Base-by-base conservation (phyloP, 306 rosid genomes). In the Arachis hypogaea region DNA sequence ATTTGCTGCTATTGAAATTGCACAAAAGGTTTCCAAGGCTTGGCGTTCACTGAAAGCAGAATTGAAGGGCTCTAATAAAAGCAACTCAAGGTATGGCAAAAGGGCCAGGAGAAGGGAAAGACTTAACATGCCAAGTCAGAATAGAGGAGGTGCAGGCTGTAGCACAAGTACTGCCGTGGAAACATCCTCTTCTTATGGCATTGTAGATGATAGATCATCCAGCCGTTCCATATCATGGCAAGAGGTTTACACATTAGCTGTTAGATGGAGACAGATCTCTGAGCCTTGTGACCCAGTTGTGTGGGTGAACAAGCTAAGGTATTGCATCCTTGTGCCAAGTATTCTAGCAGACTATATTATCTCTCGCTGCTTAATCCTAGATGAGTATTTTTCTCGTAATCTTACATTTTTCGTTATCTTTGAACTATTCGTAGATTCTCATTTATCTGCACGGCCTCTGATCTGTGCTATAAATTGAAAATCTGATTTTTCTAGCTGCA, bases 71-170 rank as follows among this genome's bases (percentile, higher is more conserved):
- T 83, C 97, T 52, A 91, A 79, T 82, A 94, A 86, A 83, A 75
- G 83, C 75, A 85, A 84, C 66, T 78, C 90, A 38, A 94, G 88
- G 88, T 12, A 72, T 80, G 92, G 97, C 29, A 94, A 86, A 85
- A 82, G 88, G 87, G 82, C 85, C 71, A 84, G 91, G 65, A 85
- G 97, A 86, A 88, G 93, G 83, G 97, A 94, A n/a, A 89, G 95
- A 83, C 18, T 86, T 58, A 86, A 85, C 56, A 69, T 89, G 71
- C 80, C 90, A 11, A 91, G 97, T 82, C 94, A 89, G 77, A 94
- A 94, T 65, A 86, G 98, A 85, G 98, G 98, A 64, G 98, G 98
- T 59, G 91, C 97, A 49, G 97, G 98, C 74, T 91, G 97, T 81
- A 94, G 96, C 75, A 89, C 96, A 0, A 94, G 98, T 83, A 84